Evolutionary conservation across 2,329 filamentous ascomycete species (phyloP).

Genomic region (Byssoonygena ceratinophila): DNA sequence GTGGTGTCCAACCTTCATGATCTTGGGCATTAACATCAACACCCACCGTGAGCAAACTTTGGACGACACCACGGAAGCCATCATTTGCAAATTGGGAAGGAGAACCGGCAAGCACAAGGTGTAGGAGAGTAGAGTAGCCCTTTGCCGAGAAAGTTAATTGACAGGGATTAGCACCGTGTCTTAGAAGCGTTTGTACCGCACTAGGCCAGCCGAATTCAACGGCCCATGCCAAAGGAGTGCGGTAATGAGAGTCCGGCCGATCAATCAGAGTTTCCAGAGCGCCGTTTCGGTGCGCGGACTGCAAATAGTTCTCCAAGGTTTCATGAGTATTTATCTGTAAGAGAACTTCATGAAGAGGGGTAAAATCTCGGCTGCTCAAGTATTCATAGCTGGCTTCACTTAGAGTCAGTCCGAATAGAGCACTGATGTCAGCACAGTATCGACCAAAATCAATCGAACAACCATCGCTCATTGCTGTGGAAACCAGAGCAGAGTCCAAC

Average conservation of each 20-base stretch:
- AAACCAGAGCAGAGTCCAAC: constrained; percentile 1
- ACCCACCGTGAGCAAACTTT: neutral
- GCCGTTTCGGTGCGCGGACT: neutral
- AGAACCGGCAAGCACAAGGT: constrained; percentile 6
- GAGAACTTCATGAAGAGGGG: constrained; percentile 1
- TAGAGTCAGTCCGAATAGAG: neutral
- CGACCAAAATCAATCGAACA: neutral
- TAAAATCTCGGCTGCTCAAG: constrained; percentile 2
- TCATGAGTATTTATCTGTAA: neutral
- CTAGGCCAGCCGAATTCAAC: constrained; percentile 6
- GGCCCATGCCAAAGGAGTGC: constrained; percentile 6
- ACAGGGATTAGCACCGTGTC: constrained; percentile 6
- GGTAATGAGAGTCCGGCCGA: constrained; percentile 1
- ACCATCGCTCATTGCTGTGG: constrained; percentile 4
- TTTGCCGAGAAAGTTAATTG: neutral
- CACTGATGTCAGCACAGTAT: neutral
- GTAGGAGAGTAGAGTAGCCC: constrained; percentile 8
- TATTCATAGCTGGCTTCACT: neutral
- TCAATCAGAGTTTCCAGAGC: neutral
- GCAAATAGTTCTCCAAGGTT: constrained; percentile 5
- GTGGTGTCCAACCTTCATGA: constrained; percentile 9
- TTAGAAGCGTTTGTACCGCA: constrained; percentile 4
- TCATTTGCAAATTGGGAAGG: neutral
- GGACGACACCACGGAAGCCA: constrained; percentile 1
- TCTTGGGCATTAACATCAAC: constrained; percentile 9